Evolutionary conservation across 805 yeast genomes (phyloP), one percentile per base, ranked within the genome.

Genomic region (Nadsonia fulvescens): DNA sequence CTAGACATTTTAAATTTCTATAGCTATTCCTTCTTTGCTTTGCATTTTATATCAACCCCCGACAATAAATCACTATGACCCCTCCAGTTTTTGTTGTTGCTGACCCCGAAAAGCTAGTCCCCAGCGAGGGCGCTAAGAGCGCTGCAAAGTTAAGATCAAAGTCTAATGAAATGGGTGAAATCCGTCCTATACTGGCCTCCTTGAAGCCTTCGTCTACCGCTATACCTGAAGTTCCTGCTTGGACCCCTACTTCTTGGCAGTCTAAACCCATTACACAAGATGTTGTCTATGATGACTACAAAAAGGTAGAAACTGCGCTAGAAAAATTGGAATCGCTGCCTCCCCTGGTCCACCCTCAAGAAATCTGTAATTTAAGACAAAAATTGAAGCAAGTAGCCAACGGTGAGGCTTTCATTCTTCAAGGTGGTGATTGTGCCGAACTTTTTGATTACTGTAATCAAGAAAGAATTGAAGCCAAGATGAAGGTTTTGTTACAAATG

Each of bases 391-490:
- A 51, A 25, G 61, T 60, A 2, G 54, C 59, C 3, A 43, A 48
- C 4, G 61, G 61, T 9, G 48, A 50, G 32, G 57, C 58, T n/a
- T 54, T 54, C 29, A 49, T 54, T 16, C 42, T 54, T 12, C 61
- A 54, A 29, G 61, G 61, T 8, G 61, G 61, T 5, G 61, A 54
- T 36, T 54, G 61, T 27, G 61, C 61, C 8, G 61, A 54, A 35
- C 39, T 56, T 23, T 54, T 54, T 29, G 59, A 54, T 32, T 56
- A 56, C 37, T 54, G 61, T 40, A 47, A 44, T 33, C 44, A 41
- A 20, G 54, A 51, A 24, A 34, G 44, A 8, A 55, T 54, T 30
- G 60, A 55, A 31, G 47, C 50, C 18, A 52, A 55, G 37, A 45
- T 54, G 31, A 55, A 54, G 36, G 53, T 56, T 3, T 35, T 54